A percentile compares a stretch with the other conserved stretches of the same genome.
These are phyloP conservation scores for Fusarium camptoceras DNA, from an alignment of 2,329 filamentous ascomycete genomes.

Conservation along the genomic window DNA sequence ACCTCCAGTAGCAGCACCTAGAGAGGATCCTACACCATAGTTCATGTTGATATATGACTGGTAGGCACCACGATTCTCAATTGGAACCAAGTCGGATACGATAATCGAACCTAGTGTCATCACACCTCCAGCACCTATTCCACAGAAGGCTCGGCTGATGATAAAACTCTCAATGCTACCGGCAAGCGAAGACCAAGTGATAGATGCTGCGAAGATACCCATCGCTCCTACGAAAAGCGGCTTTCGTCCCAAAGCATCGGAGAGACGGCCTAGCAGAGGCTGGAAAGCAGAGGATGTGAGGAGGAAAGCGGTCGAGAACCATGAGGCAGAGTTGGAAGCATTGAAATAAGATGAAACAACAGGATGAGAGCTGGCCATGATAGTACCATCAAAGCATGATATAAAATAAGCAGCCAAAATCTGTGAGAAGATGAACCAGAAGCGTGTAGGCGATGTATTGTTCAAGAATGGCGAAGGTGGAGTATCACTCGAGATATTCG, in stretches of 20 bases:
- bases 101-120: slow-evolving; percentile 78
- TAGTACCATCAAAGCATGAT: slow-evolving; percentile 77
- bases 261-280: slow-evolving; percentile 78
- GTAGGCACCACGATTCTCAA: slow-evolving; percentile 75
- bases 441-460: slow-evolving; percentile 61
- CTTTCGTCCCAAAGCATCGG: slow-evolving; percentile 78
- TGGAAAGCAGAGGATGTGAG: slow-evolving; percentile 82
- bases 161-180: slow-evolving; percentile 77
- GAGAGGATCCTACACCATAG: slow-evolving; percentile 67
- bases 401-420: slow-evolving; percentile 70
- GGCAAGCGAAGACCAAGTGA: slow-evolving; percentile 76
- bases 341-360: slow-evolving; percentile 85
- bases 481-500: slow-evolving; percentile 24
- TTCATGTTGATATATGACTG: slow-evolving; percentile 77
- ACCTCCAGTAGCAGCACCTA: slow-evolving; percentile 77
- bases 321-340: slow-evolving; percentile 82
- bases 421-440: slow-evolving; percentile 72
- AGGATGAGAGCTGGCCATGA: slow-evolving; percentile 81
- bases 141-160: slow-evolving; percentile 75
- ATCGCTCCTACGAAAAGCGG: slow-evolving; percentile 72
- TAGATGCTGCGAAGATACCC: slow-evolving; percentile 72
- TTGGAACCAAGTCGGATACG: slow-evolving; percentile 78
- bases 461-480: slow-evolving; percentile 55
- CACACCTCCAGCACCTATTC: slow-evolving; percentile 78
- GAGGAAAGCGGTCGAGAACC: slow-evolving; percentile 83